Conservation (phyloP, 2,329 filamentous ascomycete species). For the Lachnellula occidentalis region DNA sequence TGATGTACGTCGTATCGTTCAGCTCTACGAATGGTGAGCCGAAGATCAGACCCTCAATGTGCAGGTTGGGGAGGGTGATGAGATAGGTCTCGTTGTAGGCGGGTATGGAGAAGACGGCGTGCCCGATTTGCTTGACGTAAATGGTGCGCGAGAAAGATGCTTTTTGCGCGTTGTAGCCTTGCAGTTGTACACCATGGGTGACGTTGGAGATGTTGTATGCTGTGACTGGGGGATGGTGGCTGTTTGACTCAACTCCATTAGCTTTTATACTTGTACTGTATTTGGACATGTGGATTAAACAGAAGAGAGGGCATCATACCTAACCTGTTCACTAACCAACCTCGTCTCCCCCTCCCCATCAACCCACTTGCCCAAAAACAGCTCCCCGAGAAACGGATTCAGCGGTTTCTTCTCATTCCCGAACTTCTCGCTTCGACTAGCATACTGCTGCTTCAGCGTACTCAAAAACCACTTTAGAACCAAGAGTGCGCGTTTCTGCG, state of each 20-base stretch:
- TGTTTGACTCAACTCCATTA: conserved; percentile 24
- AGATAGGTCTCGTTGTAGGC: conserved; percentile 59
- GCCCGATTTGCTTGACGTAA: conserved; percentile 89
- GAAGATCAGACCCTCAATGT: conserved; percentile 89
- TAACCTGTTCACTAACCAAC: conserved; percentile 91
- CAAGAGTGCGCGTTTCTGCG: conserved; percentile 74
- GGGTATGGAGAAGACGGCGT: conserved; percentile 75
- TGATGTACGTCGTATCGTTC: conserved; percentile 78
- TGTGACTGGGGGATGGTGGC: conserved; percentile 89
- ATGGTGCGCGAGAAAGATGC: conserved; percentile 92
- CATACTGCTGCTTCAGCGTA: conserved; percentile 83
- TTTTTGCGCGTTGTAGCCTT: conserved; percentile 94
- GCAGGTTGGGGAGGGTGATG: conserved; percentile 83
- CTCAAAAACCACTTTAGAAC: conserved; percentile 97
- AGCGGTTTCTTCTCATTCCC: conserved; percentile 97
- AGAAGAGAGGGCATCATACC: conserved; percentile 38
- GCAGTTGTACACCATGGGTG: conserved; percentile 69
- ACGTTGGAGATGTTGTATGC: conserved; percentile 90
- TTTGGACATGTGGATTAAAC: neutral
- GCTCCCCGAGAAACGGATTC: conserved; percentile 92
- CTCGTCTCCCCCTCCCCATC: conserved; percentile 76
- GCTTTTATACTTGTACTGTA: neutral
- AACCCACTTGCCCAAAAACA: conserved; percentile 89
- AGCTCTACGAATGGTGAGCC: conserved; percentile 87
- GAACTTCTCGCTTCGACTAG: conserved; percentile 66